Conservation (phyloP, 164 flowering plant species). For the Stephania yunnanensis region DNA sequence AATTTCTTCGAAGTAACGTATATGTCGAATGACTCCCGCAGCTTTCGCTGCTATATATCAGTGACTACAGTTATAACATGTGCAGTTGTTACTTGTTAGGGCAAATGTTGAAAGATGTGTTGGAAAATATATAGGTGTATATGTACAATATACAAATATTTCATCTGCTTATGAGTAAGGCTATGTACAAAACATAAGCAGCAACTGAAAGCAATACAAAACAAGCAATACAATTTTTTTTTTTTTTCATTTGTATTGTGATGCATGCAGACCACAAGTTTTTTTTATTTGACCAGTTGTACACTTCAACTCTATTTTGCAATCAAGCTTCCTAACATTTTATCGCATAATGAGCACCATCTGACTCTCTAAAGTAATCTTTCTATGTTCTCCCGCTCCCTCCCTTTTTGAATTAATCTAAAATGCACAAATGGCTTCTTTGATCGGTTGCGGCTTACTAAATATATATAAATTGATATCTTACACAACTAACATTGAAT, state of each 20-base stretch:
- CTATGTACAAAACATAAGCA: no score
- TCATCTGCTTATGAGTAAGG: no score
- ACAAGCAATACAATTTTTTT: no score
- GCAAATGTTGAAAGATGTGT: neutral
- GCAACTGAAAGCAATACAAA: no score
- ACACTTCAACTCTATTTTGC: neutral
- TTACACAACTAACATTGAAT: neutral
- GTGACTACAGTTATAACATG: neutral
- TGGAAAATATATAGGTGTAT: neutral
- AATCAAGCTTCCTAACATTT: neutral
- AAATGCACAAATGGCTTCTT: no score
- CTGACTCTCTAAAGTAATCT: neutral
- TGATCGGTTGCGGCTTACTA: no score
- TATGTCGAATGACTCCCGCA: neutral
- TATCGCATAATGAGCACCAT: neutral
- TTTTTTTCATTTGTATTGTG: no score
- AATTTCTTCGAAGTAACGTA: no score
- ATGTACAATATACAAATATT: no score
- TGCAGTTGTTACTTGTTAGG: neutral
- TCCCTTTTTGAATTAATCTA: neutral
- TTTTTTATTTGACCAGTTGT: neutral
- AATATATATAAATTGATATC: no score
- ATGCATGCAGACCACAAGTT: no score
- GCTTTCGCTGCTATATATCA: neutral
- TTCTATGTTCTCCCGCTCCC: neutral